Base-by-base conservation (phyloP, 2,329 filamentous ascomycete species). In the Aspergillus sp. region DNA sequence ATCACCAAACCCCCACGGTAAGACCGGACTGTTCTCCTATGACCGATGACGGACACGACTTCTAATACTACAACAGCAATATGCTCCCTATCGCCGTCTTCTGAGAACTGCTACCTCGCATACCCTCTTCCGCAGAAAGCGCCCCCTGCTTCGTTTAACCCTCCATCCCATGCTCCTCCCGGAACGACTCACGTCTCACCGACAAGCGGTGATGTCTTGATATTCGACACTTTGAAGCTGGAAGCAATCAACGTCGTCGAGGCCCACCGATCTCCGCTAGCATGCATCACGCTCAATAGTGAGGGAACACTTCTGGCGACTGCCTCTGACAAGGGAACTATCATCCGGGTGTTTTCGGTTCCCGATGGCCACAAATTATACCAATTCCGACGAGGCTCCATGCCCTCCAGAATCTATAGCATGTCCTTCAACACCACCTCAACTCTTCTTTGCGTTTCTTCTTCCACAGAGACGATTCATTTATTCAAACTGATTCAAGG, bases 371-470 rank as follows among this genome's bases (percentile, higher is more conserved):
- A 91, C 59, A 98, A 97, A 66, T 77, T 98, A 12, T 97, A 90
- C 66, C 91, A 98, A 64, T 98, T 98, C 70, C 82, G 93, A 47
- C 83, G 93, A 51, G 93, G 93, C 35, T 96, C 91, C 2, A 96
- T 96, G 67, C 93, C 93, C 0, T 90, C 90, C 2, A 86, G 88
- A 33, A 98, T 98, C 56, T 96, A 90, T 71, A 95, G 90, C 79
- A 96, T 98, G 90, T 95, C 90, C 1, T 98, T 98, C 71, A 98
- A 98, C 66, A 83, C 90, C 39, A 90, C 87, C 46, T 95, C 90
- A 2, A 95, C 90, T 1, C 75, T 98, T 8, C 79, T 98, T 31
- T 96, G 90, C 60, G 90, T 98, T 33, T 97, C 93, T 5, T 97
- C 91, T 3, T 90, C 90, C 1, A 95, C 90, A 1, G 93, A 98